These are phyloP conservation scores for Lineolata rhizophorae DNA, from an alignment of 495 filamentous ascomycete genomes.

Conservation along the genomic window DNA sequence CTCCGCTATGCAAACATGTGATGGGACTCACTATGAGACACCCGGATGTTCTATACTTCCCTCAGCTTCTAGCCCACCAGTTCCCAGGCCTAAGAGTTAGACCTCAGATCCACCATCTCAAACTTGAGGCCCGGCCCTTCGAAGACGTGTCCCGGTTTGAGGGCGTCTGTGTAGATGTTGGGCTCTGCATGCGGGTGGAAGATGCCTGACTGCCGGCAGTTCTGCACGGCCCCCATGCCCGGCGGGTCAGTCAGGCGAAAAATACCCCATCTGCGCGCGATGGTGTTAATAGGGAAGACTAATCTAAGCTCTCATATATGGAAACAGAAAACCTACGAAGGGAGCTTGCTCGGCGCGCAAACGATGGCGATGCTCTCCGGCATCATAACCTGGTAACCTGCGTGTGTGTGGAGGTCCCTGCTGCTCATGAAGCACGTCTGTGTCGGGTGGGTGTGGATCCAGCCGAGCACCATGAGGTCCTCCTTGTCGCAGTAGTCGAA, in stretches of 20 bases:
- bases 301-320: too few species aligned
- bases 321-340: conserved; percentile 32
- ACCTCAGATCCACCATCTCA: conserved; percentile 54
- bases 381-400: conserved; percentile 83
- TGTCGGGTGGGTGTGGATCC: conserved; percentile 94
- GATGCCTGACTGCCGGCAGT: conserved; percentile 48
- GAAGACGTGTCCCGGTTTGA: conserved; percentile 66
- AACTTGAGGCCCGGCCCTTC: conserved; percentile 55
- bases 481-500: conserved; percentile 75
- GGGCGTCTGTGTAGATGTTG: conserved; percentile 68
- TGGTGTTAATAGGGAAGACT: neutral
- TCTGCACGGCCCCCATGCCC: conserved; percentile 55
- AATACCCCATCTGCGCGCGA: conserved; percentile 47
- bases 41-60: too few species aligned
- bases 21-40: too few species aligned
- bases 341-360: conserved; percentile 63
- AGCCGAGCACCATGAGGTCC: conserved; percentile 75
- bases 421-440: conserved; percentile 98
- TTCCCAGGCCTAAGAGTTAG: conserved; percentile 2
- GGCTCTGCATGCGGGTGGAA: conserved; percentile 62
- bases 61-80: too few species aligned
- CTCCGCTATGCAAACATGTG: too few species aligned
- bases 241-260: conserved; percentile 89
- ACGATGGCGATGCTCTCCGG: conserved; percentile 93
- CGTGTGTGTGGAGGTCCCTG: conserved; percentile 79